phyloP scores from a whole-genome alignment of 139 green algal genomes.

The Coccomyxa sp. region DNA sequence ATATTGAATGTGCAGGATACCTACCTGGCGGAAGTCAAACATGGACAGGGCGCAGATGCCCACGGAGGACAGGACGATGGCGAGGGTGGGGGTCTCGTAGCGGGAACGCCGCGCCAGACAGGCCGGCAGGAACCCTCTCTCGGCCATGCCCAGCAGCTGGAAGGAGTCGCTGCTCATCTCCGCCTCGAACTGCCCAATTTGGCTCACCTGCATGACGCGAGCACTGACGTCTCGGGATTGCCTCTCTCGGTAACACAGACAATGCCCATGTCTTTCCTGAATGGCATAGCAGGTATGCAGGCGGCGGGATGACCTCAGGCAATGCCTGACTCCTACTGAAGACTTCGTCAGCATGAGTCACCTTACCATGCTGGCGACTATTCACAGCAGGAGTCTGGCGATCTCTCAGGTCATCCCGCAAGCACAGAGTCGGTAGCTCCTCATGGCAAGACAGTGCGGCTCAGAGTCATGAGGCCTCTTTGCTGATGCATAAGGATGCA shows the following conservation, averaged over 20 bases:
- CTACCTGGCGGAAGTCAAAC: constrained; percentile 14
- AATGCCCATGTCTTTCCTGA: not conserved
- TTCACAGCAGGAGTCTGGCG: too few species aligned
- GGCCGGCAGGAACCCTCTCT: constrained; percentile 89
- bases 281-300: too few species aligned
- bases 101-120: constrained; percentile 45
- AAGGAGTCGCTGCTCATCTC: constrained; percentile 95
- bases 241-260: too few species aligned
- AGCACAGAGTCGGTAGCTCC: not conserved
- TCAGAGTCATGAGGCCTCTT: not conserved
- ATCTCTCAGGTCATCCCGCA: too few species aligned
- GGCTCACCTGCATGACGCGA: constrained; percentile 46
- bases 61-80: constrained; percentile 74
- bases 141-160: constrained; percentile 90
- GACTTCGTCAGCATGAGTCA: too few species aligned
- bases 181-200: constrained; percentile 93
- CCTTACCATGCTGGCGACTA: too few species aligned
- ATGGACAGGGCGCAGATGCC: constrained; percentile 70
- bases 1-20: too few species aligned
- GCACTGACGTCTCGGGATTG: too few species aligned
- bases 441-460: not conserved
- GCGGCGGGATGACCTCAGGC: too few species aligned
- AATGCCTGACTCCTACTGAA: too few species aligned
- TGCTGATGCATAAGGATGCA: not conserved
- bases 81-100: constrained; percentile 84